Evolutionary conservation across 106 monocot genomes (phyloP).

Genomic region (Acanthochlamys bracteata): DNA sequence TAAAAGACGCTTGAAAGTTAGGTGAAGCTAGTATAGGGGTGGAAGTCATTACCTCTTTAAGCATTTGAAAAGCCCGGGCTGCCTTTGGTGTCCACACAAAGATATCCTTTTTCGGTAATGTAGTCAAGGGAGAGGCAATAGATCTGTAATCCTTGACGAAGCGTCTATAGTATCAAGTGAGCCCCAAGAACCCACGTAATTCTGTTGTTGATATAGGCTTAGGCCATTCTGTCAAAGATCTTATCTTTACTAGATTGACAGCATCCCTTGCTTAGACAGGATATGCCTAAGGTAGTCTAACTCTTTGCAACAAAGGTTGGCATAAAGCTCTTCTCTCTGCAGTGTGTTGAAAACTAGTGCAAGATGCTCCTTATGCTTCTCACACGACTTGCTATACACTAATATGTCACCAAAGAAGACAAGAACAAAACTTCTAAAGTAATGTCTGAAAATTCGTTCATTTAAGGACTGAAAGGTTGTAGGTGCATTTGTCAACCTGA

Average conservation of each 20-base stretch:
- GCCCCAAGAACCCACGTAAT: background rate
- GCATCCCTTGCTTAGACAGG: background rate
- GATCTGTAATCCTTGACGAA: background rate
- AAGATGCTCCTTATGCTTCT: background rate
- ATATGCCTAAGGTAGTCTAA: slow-evolving; percentile 1
- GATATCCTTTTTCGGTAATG: background rate
- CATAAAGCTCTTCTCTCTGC: background rate
- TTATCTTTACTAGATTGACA: background rate
- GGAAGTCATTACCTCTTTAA: background rate
- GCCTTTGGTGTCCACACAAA: background rate
- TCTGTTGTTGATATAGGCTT: background rate
- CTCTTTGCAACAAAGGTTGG: background rate
- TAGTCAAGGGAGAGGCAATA: background rate
- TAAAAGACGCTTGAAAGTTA: background rate
- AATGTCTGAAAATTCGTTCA: background rate
- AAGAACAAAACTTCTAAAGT: background rate
- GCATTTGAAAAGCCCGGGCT: background rate
- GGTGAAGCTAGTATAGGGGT: background rate
- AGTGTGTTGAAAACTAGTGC: background rate
- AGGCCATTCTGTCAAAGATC: background rate
- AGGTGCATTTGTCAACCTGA: slow-evolving; percentile 7
- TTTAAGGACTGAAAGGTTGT: background rate
- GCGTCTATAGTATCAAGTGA: background rate
- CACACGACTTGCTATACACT: background rate
- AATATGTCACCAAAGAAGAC: slow-evolving; percentile 1